Evolutionary conservation across 176 grass and related monocot species (phyloP), one percentile per base, ranked within the genome.

Genomic region (Ensete ventricosum): DNA sequence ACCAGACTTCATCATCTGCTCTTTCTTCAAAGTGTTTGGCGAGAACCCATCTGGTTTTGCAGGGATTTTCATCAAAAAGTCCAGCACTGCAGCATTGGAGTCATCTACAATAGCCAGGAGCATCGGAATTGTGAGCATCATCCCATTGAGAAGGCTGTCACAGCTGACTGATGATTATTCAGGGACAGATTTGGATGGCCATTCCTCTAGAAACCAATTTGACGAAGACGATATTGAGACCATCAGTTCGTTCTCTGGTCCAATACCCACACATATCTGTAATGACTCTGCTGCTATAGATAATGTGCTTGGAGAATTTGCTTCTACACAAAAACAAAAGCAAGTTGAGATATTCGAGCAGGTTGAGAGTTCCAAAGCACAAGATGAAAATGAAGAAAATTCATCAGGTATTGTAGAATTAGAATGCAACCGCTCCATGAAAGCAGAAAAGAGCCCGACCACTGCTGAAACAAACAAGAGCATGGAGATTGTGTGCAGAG

Each of bases 11-110:
- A 93, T 96, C 83, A 87, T 96, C 69, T 92, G 90, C 82, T 93
- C 92, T 75, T 96, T 96, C 87, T 96, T 84, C 79, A 96, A 96
- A 84, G 93, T 96, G 13, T 85, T 96, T 78, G 93, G 93, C n/a
- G 93, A 93, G 53, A 93, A 96, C 63, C 89, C 93, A 6, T 90
- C 93, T 5, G 93, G 93, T 0, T 96, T 96, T 87, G 93, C 93
- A 9, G 90, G 86, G 6, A 83, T 96, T 27, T 88, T 96, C 80
- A 84, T 96, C 23, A 92, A 88, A 48, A 86, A 69, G 54, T 71
- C 89, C 67, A 93, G 90, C 72, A 77, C 85, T 66, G 79, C 59
- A 7, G 77, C 83, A 67, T 83, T 96, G 58, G 85, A 96, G 83
- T 83, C 86, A 17, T 92, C 93, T 29, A 84, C 78, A 25, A 79